Base-by-base conservation (phyloP, 768 basidiomycete genomes). In the Mycena vitilis region DNA sequence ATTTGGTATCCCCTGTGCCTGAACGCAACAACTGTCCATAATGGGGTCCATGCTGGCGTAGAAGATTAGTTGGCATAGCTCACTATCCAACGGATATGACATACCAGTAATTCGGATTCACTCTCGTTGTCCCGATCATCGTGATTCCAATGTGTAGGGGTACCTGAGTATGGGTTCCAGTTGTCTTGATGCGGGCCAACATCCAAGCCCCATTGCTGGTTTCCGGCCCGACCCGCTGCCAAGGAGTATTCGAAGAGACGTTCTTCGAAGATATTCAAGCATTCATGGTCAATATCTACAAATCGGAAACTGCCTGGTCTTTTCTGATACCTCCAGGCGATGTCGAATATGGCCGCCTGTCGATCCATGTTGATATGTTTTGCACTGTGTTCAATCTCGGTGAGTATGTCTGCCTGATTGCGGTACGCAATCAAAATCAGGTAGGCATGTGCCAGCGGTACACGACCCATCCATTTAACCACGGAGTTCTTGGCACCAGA, bases 141-240 rank as follows among this genome's bases (percentile, higher is more conserved):
- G n/a, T n/a, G n/a, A n/a, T n/a, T n/a, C n/a, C n/a, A n/a, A n/a
- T n/a, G n/a, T n/a, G n/a, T n/a, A n/a, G n/a, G n/a, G n/a, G n/a
- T n/a, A n/a, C n/a, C n/a, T n/a, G n/a, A n/a, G n/a, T n/a, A n/a
- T n/a, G n/a, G 73, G 70, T 54, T 44, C 76, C 76, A 77, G 18
- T 34, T 37, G 30, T 73, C 70, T 51, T 76, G 73, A 52, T 75
- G 75, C 23, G 60, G 47, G 2, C 75, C 75, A 2, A 51, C 60
- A 71, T 77, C 73, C 16, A 75, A 45, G 7, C 75, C 76, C 74
- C 76, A 77, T 34, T 75, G 76, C 9, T 69, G 56, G 65, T 76
- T 4, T n/a, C 76, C 72, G 11, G 75, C 70, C 0, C 60, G 42
- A 18, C 76, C 76, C 16, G 74, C 73, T 49, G 42, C 7, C 5